Percentiles rank a stretch among this genome's conserved stretches.
These are phyloP conservation scores for Paratinospora sagittata DNA, from an alignment of 164 flowering plant species.

Conservation along the genomic window DNA sequence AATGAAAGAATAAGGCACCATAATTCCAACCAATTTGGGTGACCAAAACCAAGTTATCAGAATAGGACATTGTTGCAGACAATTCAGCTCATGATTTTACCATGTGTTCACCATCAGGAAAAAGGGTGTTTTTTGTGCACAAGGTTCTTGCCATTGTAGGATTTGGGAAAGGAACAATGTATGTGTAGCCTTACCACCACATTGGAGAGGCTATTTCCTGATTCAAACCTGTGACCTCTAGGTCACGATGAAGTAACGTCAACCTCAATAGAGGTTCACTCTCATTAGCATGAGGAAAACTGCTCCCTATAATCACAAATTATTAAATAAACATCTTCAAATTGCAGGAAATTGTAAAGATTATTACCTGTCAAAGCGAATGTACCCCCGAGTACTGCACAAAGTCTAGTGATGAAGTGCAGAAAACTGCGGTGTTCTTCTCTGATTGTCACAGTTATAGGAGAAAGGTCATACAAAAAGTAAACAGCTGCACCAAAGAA, in stretches of 20 bases:
- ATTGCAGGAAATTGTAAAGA: neutral
- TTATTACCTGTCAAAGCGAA: constrained; percentile 88
- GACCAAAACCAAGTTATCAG: neutral
- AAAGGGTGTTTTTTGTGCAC: no score
- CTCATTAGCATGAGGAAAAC: neutral
- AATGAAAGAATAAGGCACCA: no score
- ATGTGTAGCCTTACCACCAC: no score
- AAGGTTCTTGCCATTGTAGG: no score
- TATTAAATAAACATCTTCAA: neutral
- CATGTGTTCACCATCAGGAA: neutral
- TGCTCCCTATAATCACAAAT: neutral
- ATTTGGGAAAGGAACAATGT: no score
- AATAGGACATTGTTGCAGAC: neutral
- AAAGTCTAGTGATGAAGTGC: constrained; percentile 93
- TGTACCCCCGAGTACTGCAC: constrained; percentile 98
- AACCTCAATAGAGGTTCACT: neutral
- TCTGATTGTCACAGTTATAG: constrained; percentile 91
- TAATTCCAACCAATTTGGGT: no score
- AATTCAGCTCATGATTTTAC: neutral
- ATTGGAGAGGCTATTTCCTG: no score
- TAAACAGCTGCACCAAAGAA: constrained; percentile 70
- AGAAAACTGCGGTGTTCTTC: constrained; percentile 95
- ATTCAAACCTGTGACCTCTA: no score
- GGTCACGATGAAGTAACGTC: no score
- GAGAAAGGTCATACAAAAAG: constrained; percentile 95